Percentiles rank a stretch among this genome's conserved stretches.
These are phyloP conservation scores for Prunus yedoensis DNA, from an alignment of 331 rosid genomes.

Conservation along the genomic window DNA sequence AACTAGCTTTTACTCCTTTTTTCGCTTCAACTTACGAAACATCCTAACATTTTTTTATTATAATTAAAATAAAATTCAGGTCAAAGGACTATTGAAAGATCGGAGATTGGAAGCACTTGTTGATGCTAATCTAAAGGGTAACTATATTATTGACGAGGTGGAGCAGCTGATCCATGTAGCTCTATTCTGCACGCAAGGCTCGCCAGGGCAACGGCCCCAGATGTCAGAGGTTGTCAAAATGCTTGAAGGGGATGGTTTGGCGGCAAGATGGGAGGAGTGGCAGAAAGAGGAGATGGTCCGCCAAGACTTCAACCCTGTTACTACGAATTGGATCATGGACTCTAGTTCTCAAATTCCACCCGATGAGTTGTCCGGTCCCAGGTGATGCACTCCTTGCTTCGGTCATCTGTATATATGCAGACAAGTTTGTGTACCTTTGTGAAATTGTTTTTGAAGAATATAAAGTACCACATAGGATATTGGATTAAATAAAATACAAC, in stretches of 20 bases:
- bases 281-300: slow-evolving; percentile 70
- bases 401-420: not conserved
- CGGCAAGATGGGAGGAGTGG: slow-evolving; percentile 92
- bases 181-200: slow-evolving; percentile 77
- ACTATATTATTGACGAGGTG: slow-evolving; percentile 58
- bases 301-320: slow-evolving; percentile 44
- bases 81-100: slow-evolving; percentile 76
- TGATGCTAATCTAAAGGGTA: slow-evolving; percentile 63
- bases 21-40: not conserved
- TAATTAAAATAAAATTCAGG: slow-evolving; percentile 40
- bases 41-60: slow-evolving; percentile 16
- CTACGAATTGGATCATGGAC: slow-evolving; percentile 59
- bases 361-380: slow-evolving; percentile 90
- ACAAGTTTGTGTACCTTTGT: slow-evolving; percentile 26
- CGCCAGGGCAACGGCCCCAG: slow-evolving; percentile 77
- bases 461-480: too few relatives aligned
- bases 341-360: slow-evolving; percentile 67
- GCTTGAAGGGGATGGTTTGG: slow-evolving; percentile 95
- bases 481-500: too few relatives aligned
- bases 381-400: slow-evolving; percentile 43
- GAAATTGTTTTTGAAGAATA: not conserved
- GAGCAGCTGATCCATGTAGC: slow-evolving; percentile 89
- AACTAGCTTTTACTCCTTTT: too few relatives aligned
- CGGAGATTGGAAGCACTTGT: slow-evolving; percentile 72
- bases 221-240: slow-evolving; percentile 93